Evolutionary conservation across 352 stramenopile species (phyloP).

Genomic region (Pythium coloratum): DNA sequence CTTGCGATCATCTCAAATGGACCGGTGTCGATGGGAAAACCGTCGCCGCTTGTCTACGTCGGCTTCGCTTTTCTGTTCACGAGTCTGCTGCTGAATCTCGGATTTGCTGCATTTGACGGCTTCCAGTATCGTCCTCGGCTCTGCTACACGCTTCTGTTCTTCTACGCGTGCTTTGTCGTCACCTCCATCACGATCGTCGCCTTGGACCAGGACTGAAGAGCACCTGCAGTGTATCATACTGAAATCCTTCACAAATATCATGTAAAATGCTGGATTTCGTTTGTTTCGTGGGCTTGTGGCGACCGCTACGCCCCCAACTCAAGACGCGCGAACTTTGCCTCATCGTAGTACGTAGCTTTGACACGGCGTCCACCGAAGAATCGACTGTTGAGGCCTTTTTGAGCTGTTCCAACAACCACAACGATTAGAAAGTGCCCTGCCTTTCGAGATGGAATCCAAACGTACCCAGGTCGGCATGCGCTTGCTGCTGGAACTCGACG

Average conservation of each 20-base stretch:
- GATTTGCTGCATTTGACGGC: slow-evolving; percentile 45
- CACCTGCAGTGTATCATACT: neutral
- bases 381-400: slow-evolving; percentile 78
- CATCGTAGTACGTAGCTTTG: slow-evolving; percentile 79
- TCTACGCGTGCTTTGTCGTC: slow-evolving; percentile 68
- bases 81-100: slow-evolving; percentile 71
- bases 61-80: slow-evolving; percentile 65
- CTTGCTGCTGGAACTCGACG: slow-evolving; percentile 74
- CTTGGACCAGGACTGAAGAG: slow-evolving; percentile 16
- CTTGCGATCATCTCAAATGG: slow-evolving; percentile 58
- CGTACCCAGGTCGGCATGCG: slow-evolving; percentile 78
- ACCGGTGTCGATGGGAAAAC: slow-evolving; percentile 51
- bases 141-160: slow-evolving; percentile 54
- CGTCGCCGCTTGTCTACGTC: slow-evolving; percentile 63
- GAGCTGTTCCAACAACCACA: slow-evolving; percentile 38
- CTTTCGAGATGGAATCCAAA: neutral
- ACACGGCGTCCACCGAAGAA: slow-evolving; percentile 91
- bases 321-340: slow-evolving; percentile 66
- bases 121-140: slow-evolving; percentile 63
- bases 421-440: neutral
- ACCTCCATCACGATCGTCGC: slow-evolving; percentile 59
- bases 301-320: slow-evolving; percentile 46
- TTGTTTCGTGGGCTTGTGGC: neutral
- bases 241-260: neutral
- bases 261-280: neutral